Percentiles rank a stretch among this genome's conserved stretches.
Conservation (phyloP, 1,284 basidiomycete species). For the Porodaedalea pini region DNA sequence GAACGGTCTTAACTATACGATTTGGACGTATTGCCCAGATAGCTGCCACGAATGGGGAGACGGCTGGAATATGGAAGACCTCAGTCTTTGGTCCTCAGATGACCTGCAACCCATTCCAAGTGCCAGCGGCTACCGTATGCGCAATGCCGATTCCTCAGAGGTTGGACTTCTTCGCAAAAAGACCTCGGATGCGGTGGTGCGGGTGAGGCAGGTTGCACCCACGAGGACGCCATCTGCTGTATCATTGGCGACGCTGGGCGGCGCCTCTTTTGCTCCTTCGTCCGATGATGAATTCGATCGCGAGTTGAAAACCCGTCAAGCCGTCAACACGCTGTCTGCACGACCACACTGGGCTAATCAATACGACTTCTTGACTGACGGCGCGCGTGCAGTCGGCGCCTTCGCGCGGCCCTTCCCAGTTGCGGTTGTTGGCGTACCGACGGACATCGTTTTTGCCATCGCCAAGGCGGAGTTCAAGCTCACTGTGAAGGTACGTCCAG, state of each 20-base stretch:
- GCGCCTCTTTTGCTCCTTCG: conserved; percentile 14
- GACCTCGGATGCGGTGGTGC: conserved; percentile 10
- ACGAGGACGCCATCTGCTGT: conserved; percentile 10
- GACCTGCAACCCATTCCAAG: conserved; percentile 47
- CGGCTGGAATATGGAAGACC: conserved; percentile 94
- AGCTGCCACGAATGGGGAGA: conserved; percentile 88
- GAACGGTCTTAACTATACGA: conserved; percentile 79
- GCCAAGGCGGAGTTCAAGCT: conserved; percentile 65
- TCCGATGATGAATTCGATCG: conserved; percentile 10
- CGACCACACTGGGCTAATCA: conserved; percentile 38
- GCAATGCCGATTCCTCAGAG: conserved; percentile 7
- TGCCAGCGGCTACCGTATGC: conserved; percentile 22
- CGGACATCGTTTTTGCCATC: conserved; percentile 75
- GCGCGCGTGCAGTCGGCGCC: conserved; percentile 77
- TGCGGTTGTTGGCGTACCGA: conserved; percentile 66
- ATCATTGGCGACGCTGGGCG: conserved; percentile 17
- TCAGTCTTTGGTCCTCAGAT: conserved; percentile 85
- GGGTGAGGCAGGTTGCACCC: conserved; percentile 7
- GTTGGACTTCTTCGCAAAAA: conserved; percentile 18
- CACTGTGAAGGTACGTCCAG: conserved; percentile 54
- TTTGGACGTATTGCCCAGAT: conserved; percentile 90
- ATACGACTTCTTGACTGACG: conserved; percentile 73
- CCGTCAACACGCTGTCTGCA: neutral
- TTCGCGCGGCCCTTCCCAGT: conserved; percentile 81
- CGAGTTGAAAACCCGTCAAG: neutral